Conservation (phyloP, 306 rosid genomes). For the Prunus dulcis region DNA sequence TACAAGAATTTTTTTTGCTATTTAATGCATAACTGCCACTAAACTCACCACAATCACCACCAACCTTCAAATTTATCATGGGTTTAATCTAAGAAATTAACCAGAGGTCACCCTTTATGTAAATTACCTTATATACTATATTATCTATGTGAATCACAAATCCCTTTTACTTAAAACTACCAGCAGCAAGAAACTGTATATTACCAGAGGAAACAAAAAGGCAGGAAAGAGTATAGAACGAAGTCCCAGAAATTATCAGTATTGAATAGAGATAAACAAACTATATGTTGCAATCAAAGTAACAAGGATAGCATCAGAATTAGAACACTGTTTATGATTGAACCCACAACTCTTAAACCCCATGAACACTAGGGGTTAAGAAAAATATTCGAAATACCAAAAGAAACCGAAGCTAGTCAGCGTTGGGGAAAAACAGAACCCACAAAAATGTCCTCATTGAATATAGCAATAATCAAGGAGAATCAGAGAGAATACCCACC, state of each 20-base stretch:
- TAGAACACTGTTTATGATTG: not conserved
- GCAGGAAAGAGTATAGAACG: not conserved
- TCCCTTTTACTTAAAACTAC: not conserved
- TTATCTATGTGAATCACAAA: not conserved
- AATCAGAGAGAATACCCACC: not conserved
- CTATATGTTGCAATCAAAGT: not conserved
- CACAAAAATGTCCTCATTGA: not conserved
- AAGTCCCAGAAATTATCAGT: not conserved
- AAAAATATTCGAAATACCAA: not conserved
- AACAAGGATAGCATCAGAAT: not conserved
- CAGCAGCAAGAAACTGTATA: not conserved
- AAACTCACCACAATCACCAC: not conserved
- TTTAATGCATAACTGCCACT: not conserved
- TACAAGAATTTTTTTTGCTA: not conserved
- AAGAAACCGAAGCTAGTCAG: not conserved
- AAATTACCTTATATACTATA: not conserved
- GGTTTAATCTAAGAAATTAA: not conserved
- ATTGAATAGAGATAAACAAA: not conserved
- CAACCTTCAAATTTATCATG: not conserved
- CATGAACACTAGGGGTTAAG: not conserved
- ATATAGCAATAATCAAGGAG: not conserved
- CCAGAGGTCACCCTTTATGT: not conserved
- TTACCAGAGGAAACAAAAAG: no score
- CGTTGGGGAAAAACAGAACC: not conserved
- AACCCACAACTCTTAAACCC: slow-evolving; percentile 2